Evolutionary conservation across 2,329 filamentous ascomycete species (phyloP).

Genomic region (Trichoderma aggressivum): DNA sequence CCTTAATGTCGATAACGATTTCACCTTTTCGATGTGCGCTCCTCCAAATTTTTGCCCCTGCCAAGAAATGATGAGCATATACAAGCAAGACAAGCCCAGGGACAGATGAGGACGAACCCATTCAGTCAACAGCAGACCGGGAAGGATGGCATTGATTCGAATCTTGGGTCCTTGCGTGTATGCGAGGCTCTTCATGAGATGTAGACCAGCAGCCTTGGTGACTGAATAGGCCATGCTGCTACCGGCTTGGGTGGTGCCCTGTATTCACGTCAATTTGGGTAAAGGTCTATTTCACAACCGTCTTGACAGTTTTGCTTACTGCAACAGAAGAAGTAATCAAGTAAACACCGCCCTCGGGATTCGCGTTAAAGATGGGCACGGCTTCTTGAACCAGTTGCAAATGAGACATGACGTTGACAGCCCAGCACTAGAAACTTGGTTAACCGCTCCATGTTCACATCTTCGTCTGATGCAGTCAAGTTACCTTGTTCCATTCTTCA

Average conservation of each 20-base stretch:
- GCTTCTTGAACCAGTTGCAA: constrained; percentile 14
- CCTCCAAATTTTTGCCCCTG: constrained; percentile 3
- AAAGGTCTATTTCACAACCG: not conserved
- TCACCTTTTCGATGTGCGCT: not conserved
- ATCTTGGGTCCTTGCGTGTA: constrained; percentile 16
- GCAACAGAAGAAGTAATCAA: constrained; percentile 11
- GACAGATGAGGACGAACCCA: not conserved
- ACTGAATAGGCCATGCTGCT: constrained; percentile 17
- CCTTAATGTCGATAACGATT: not conserved
- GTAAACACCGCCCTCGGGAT: constrained; percentile 10
- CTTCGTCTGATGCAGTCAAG: not conserved
- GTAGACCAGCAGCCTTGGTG: constrained; percentile 10
- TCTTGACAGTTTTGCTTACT: not conserved
- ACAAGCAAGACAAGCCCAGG: too few species aligned
- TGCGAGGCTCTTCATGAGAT: constrained; percentile 14
- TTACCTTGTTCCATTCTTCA: constrained; percentile 15
- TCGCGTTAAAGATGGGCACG: constrained; percentile 10
- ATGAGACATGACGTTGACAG: constrained; percentile 15
- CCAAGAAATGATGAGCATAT: not conserved
- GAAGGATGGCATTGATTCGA: constrained; percentile 14
- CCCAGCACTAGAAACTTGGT: not conserved
- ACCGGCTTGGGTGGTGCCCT: not conserved
- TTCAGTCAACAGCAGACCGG: constrained; percentile 11
- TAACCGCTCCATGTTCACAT: not conserved
- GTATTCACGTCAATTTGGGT: too few species aligned